A percentile compares a stretch with the other conserved stretches of the same genome.
Evolutionary conservation across 768 basidiomycete genomes (phyloP).

Genomic region (Lactarius evosmus): DNA sequence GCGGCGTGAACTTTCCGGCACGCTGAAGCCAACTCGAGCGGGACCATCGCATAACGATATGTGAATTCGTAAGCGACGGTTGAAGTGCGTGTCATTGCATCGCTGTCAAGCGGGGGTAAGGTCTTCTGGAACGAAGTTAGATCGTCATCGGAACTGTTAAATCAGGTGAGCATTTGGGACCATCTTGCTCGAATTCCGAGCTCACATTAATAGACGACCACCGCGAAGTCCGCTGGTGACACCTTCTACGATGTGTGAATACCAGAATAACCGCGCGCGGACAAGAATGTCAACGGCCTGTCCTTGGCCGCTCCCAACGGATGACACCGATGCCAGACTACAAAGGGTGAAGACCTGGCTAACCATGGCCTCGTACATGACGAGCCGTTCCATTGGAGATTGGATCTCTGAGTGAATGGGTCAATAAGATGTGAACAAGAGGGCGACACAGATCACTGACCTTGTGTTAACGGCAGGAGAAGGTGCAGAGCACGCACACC

Average conservation of each 20-base stretch:
- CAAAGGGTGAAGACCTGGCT: constrained; percentile 81
- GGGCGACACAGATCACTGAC: constrained; percentile 42
- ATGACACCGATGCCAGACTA: constrained; percentile 46
- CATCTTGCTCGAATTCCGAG: neutral
- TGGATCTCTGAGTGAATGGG: constrained; percentile 39
- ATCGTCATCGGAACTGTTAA: constrained; percentile 67
- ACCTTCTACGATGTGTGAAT: constrained; percentile 81
- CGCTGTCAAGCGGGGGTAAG: constrained; percentile 33
- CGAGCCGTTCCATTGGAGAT: constrained; percentile 44
- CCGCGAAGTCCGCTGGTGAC: constrained; percentile 78
- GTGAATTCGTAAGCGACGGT: constrained; percentile 49
- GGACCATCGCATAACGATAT: constrained; percentile 60
- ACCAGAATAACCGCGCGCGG: constrained; percentile 86
- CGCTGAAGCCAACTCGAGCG: constrained; percentile 69
- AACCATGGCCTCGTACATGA: constrained; percentile 77
- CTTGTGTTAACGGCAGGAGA: constrained; percentile 79
- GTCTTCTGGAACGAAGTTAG: constrained; percentile 66
- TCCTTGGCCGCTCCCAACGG: constrained; percentile 48
- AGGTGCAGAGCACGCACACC: constrained; percentile 78
- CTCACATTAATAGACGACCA: constrained; percentile 79
- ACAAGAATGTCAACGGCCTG: constrained; percentile 57
- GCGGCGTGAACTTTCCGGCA: constrained; percentile 77
- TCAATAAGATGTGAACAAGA: constrained; percentile 15
- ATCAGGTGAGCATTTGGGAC: constrained; percentile 14
- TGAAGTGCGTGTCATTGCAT: constrained; percentile 36